These are phyloP conservation scores for Apiotrichum mycotoxinovorans DNA, from an alignment of 1,284 basidiomycete genomes.

Conservation along the genomic window DNA sequence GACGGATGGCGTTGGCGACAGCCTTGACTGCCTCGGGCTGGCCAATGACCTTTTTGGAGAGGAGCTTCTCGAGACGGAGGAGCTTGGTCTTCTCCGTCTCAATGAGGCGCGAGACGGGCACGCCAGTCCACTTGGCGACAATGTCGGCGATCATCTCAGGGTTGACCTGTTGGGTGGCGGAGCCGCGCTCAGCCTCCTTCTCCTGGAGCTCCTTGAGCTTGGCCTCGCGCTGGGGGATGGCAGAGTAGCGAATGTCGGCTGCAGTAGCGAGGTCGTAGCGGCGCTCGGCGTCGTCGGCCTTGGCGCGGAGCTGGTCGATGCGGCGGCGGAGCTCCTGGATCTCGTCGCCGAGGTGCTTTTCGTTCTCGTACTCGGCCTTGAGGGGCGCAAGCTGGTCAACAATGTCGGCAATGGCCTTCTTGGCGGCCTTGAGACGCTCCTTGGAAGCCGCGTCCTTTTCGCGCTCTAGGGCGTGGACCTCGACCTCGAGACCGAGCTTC, in stretches of 20 bases:
- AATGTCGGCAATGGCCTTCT: conserved; percentile 76
- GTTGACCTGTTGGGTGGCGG: conserved; percentile 49
- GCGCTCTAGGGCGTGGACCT: conserved; percentile 89
- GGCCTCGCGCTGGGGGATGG: conserved; percentile 83
- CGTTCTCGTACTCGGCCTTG: conserved; percentile 81
- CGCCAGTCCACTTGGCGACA: conserved; percentile 55
- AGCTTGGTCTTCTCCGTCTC: conserved; percentile 53
- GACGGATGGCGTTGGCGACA: conserved; percentile 58
- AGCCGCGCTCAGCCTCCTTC: conserved; percentile 52
- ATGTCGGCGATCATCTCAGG: conserved; percentile 57
- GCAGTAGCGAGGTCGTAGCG: conserved; percentile 77
- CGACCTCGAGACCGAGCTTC: conserved; percentile 90
- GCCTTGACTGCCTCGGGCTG: conserved; percentile 58
- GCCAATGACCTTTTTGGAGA: conserved; percentile 55
- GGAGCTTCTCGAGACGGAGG: conserved; percentile 53
- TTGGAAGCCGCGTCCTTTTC: conserved; percentile 90
- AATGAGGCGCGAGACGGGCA: conserved; percentile 46
- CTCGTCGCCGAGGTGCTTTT: conserved; percentile 82
- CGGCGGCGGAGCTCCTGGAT: conserved; percentile 73
- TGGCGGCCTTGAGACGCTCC: conserved; percentile 73
- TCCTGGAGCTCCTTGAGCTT: conserved; percentile 60
- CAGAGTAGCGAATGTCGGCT: conserved; percentile 87
- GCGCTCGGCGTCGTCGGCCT: conserved; percentile 91
- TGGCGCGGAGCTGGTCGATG: conserved; percentile 88
- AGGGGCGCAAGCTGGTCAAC: conserved; percentile 88